Conservation (phyloP, 805 yeast genomes). For the Clavispora santaluciae region DNA sequence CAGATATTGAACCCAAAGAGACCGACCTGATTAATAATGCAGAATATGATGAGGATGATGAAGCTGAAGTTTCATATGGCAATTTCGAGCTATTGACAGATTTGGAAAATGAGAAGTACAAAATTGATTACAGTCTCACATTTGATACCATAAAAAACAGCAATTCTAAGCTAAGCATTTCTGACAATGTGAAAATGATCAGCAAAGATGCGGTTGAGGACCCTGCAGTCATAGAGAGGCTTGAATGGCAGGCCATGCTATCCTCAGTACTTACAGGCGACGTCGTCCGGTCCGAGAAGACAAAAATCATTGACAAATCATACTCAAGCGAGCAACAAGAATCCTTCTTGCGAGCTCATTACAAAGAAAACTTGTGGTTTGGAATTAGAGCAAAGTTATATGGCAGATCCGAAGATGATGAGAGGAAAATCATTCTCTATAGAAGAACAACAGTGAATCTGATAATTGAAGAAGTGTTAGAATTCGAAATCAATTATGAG, state of each 20-base stretch:
- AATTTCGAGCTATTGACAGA: conserved; percentile 31
- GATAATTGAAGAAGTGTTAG: conserved; percentile 61
- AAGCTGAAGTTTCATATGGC: conserved; percentile 15
- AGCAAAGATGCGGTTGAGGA: conserved; percentile 37
- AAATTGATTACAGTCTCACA: conserved; percentile 43
- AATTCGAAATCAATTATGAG: conserved; percentile 53
- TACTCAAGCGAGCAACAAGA: conserved; percentile 38
- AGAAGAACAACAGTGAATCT: conserved; percentile 70
- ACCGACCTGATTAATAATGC: conserved; percentile 11
- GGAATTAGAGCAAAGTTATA: conserved; percentile 79
- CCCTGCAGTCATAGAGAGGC: conserved; percentile 61
- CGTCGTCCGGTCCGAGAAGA: conserved; percentile 86
- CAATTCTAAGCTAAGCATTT: conserved; percentile 19
- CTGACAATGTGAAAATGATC: conserved; percentile 33
- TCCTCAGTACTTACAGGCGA: conserved; percentile 90
- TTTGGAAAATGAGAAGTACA: conserved; percentile 41
- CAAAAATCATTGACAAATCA: conserved; percentile 55
- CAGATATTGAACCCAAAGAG: conserved; percentile 18
- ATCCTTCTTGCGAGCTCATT: conserved; percentile 46
- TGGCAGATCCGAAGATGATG: conserved; percentile 78
- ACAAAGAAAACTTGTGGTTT: conserved; percentile 77
- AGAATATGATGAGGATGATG: conserved; percentile 30
- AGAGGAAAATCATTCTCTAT: conserved; percentile 60
- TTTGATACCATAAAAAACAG: conserved; percentile 29
- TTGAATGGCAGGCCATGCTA: conserved; percentile 96